Conservation (phyloP, 2,329 filamentous ascomycete genomes). For the Alternaria hordeiaustralica region DNA sequence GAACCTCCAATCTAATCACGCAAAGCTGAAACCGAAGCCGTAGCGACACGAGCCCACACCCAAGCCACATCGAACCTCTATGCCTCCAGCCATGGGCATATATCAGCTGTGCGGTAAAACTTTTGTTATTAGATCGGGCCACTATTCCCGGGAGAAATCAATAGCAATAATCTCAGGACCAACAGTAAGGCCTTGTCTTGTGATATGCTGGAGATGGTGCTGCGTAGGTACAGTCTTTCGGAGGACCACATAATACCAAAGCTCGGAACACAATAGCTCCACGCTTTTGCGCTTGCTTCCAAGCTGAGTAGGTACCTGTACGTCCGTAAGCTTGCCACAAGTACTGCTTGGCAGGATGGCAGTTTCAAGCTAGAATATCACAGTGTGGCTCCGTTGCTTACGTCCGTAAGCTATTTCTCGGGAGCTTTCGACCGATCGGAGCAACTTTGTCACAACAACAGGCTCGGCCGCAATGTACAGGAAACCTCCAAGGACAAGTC, state of each 20-base stretch:
- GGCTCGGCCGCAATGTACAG: background rate
- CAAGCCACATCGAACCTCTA: background rate
- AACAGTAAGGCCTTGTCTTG: too few relatives aligned
- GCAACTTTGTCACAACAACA: background rate
- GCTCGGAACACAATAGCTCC: background rate
- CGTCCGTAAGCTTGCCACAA: background rate
- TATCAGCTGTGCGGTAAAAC: too few relatives aligned
- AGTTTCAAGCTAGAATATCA: background rate
- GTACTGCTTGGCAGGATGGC: background rate
- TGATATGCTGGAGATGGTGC: too few relatives aligned
- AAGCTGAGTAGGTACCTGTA: background rate
- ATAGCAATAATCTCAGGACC: too few relatives aligned
- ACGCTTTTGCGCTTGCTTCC: too few relatives aligned
- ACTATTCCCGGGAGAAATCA: too few relatives aligned
- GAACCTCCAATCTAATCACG: background rate
- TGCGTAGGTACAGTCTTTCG: too few relatives aligned
- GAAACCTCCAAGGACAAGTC: background rate
- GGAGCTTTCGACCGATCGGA: background rate
- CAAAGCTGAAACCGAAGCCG: background rate
- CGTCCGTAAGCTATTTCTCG: background rate
- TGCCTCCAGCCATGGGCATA: background rate
- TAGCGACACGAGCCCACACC: background rate
- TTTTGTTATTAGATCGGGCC: too few relatives aligned
- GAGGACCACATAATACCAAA: background rate
- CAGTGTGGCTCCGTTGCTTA: background rate